Evolutionary conservation across 1,284 basidiomycete genomes (phyloP).

Genomic region (Tilletia indica): DNA sequence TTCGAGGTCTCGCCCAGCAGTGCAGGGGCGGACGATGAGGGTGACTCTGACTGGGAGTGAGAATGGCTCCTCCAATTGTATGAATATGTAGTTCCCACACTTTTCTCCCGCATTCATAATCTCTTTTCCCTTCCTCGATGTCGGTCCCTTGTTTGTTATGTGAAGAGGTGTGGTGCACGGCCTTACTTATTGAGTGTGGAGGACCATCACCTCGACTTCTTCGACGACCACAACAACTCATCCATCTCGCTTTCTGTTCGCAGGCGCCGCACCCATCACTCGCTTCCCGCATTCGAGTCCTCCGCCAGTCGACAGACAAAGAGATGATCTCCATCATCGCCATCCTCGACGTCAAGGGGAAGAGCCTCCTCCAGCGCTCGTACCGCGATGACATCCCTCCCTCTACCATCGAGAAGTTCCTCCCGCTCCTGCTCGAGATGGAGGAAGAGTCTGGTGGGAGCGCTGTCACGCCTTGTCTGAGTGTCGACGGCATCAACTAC

Average conservation of each 20-base stretch:
- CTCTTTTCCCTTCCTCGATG: no score
- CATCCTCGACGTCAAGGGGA: conserved; percentile 97
- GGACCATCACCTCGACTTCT: no score
- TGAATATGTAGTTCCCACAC: not conserved
- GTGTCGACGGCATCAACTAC: conserved; percentile 73
- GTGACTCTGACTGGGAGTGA: conserved; percentile 46
- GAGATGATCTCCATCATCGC: conserved; percentile 65
- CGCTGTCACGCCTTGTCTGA: conserved; percentile 80
- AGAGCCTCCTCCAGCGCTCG: conserved; percentile 94
- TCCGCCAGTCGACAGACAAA: not conserved
- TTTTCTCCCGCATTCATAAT: no score
- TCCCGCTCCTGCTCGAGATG: conserved; percentile 90
- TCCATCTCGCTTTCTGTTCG: no score
- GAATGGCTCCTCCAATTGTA: not conserved
- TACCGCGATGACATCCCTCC: conserved; percentile 93
- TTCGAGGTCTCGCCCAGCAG: not conserved
- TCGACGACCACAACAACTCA: no score
- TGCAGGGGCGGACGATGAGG: conserved; percentile 25
- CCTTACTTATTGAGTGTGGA: no score
- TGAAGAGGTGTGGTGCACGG: no score
- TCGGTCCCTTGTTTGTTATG: no score
- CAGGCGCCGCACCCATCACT: no score
- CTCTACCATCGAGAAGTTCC: conserved; percentile 85
- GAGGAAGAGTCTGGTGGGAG: conserved; percentile 90
- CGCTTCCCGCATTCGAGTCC: not conserved